Evolutionary conservation across 1,284 basidiomycete genomes (phyloP).

Genomic region (Papiliotrema flavescens): DNA sequence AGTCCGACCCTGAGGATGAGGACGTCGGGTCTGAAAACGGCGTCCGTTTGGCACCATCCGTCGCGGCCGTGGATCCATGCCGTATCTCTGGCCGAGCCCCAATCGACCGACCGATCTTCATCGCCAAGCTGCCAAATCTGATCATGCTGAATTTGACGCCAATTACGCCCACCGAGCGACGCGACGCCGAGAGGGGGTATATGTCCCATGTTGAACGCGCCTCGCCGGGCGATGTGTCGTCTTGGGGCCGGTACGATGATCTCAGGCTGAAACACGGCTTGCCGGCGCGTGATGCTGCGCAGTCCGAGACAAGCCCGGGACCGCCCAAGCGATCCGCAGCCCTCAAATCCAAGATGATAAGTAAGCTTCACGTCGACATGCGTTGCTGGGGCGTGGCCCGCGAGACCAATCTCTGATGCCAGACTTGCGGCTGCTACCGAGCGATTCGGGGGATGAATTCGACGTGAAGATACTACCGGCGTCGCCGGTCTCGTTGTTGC

Average conservation of each 20-base stretch:
- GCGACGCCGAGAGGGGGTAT: slow-evolving; percentile 84
- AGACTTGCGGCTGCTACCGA: background rate
- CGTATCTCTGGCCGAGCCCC: slow-evolving; percentile 46
- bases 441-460: background rate
- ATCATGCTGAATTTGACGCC: slow-evolving; percentile 63
- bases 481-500: slow-evolving; percentile 14
- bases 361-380: slow-evolving; percentile 24
- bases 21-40: background rate
- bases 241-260: slow-evolving; percentile 32
- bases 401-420: slow-evolving; percentile 1
- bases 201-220: slow-evolving; percentile 57
- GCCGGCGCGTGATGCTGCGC: background rate
- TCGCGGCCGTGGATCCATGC: background rate
- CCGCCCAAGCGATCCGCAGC: background rate
- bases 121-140: slow-evolving; percentile 69
- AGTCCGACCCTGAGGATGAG: background rate
- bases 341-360: slow-evolving; percentile 34
- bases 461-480: slow-evolving; percentile 23
- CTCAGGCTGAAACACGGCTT: slow-evolving; percentile 19
- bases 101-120: slow-evolving; percentile 57
- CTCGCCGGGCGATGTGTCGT: background rate
- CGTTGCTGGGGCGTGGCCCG: no score
- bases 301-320: background rate
- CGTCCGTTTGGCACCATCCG: background rate
- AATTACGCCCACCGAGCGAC: slow-evolving; percentile 67